These are phyloP conservation scores for Auricularia auricula-judae DNA, from an alignment of 768 basidiomycete genomes.

Conservation along the genomic window DNA sequence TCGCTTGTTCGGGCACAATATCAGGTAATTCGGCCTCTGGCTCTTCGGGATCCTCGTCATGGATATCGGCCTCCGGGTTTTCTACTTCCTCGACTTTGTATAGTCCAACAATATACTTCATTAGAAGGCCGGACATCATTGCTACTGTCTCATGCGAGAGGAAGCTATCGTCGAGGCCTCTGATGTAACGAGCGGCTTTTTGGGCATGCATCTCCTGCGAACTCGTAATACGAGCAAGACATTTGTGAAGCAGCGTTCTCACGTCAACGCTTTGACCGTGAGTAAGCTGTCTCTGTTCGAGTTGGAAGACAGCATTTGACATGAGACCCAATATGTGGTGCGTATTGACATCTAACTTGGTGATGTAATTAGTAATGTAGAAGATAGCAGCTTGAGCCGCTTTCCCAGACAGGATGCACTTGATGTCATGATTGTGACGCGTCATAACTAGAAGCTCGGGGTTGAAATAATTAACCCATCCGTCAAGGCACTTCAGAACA, in stretches of 20 bases:
- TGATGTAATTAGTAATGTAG: conserved; percentile 27
- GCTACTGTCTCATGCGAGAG: conserved; percentile 19
- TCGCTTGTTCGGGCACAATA: too few species aligned
- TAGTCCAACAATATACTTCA: conserved; percentile 3
- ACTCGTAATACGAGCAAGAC: conserved; percentile 17
- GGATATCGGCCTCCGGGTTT: too few species aligned
- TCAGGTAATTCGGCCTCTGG: conserved; percentile 5
- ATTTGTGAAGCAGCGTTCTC: conserved; percentile 20
- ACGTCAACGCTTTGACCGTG: conserved; percentile 5
- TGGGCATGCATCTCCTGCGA: conserved; percentile 26
- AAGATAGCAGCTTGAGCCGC: conserved; percentile 25
- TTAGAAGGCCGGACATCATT: conserved; percentile 14
- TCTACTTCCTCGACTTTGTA: background rate
- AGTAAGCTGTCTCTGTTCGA: background rate
- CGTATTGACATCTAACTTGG: conserved; percentile 20
- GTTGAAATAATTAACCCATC: conserved; percentile 22
- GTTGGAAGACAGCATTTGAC: conserved; percentile 14
- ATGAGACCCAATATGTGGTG: conserved; percentile 18
- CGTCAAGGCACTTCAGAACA: conserved; percentile 18
- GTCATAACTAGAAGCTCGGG: conserved; percentile 23
- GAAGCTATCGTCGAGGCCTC: conserved; percentile 14
- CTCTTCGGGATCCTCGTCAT: too few species aligned
- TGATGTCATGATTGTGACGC: conserved; percentile 25
- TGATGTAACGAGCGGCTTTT: conserved; percentile 22
- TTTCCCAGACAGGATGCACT: conserved; percentile 25